phyloP scores from a whole-genome alignment of 164 flowering plant genomes.

The Dillenia suffruticosa region DNA sequence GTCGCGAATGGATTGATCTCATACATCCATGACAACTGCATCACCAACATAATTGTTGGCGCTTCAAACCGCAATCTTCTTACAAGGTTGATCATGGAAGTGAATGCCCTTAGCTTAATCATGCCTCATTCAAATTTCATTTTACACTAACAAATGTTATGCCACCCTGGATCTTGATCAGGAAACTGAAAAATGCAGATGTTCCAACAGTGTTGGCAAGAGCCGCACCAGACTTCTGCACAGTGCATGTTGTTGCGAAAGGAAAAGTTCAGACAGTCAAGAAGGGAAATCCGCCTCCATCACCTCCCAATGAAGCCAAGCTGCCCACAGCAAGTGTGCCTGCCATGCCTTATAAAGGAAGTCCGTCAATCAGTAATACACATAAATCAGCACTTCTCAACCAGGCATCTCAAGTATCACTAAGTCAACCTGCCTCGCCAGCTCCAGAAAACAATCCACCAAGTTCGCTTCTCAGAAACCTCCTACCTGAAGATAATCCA shows the following conservation, averaged over 20 bases:
- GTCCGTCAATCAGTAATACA: too few relatives aligned
- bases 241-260: conserved; percentile 37
- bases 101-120: too few relatives aligned
- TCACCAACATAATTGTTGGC: conserved; percentile 44
- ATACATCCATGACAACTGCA: conserved; percentile 18
- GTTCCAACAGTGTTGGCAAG: conserved; percentile 32
- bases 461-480: too few relatives aligned
- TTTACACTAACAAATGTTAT: too few relatives aligned
- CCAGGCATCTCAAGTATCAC: too few relatives aligned
- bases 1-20: conserved; percentile 33
- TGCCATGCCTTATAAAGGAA: too few relatives aligned
- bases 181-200: conserved; percentile 40
- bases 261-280: conserved; percentile 26
- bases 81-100: conserved; percentile 23
- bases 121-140: too few relatives aligned
- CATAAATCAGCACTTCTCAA: too few relatives aligned
- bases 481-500: too few relatives aligned
- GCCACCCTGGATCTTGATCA: conserved; percentile 7
- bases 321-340: too few relatives aligned
- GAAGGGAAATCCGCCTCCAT: conserved; percentile 17
- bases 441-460: too few relatives aligned
- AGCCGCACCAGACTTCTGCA: conserved; percentile 40
- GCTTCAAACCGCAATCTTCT: conserved; percentile 35
- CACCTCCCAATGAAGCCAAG: neutral
- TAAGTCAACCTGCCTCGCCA: too few relatives aligned